These are phyloP conservation scores for Pleurotus djamor DNA, from an alignment of 768 basidiomycete genomes.

Conservation along the genomic window DNA sequence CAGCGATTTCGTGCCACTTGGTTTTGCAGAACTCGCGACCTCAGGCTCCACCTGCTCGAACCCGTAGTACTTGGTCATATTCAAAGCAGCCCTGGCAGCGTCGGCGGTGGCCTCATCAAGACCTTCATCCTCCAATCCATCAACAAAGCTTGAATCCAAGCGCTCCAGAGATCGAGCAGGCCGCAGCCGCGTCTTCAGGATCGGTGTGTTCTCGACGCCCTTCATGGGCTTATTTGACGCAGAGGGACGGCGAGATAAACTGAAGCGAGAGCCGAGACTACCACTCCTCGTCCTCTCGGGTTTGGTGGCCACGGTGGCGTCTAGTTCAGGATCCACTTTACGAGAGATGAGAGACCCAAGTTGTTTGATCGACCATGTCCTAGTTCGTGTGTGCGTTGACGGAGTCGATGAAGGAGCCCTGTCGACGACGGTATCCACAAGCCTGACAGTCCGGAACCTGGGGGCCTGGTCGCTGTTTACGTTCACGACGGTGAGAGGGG, in stretches of 20 bases:
- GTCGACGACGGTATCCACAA: not conserved
- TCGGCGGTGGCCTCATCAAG: slow-evolving; percentile 4
- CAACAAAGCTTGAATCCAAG: not conserved
- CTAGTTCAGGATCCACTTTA: not conserved
- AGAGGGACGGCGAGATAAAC: not conserved
- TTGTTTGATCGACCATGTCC: slow-evolving; percentile 3
- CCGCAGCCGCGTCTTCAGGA: not conserved
- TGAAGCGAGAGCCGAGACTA: not conserved
- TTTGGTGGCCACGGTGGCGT: no score
- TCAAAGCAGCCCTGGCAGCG: not conserved
- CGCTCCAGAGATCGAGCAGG: not conserved
- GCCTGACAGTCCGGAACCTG: not conserved
- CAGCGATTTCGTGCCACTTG: not conserved
- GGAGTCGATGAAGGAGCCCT: not conserved
- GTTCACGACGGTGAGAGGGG: not conserved
- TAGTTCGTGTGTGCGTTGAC: not conserved
- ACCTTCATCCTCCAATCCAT: slow-evolving; percentile 1
- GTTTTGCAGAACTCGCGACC: not conserved
- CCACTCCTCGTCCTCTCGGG: not conserved
- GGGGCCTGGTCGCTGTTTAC: not conserved
- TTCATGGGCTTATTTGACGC: not conserved
- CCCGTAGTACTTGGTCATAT: not conserved
- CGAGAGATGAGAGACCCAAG: not conserved
- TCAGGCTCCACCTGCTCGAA: not conserved
- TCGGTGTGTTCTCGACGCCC: not conserved